Conservation (phyloP, 2,329 filamentous ascomycete species). For the Cytospora piceicola region DNA sequence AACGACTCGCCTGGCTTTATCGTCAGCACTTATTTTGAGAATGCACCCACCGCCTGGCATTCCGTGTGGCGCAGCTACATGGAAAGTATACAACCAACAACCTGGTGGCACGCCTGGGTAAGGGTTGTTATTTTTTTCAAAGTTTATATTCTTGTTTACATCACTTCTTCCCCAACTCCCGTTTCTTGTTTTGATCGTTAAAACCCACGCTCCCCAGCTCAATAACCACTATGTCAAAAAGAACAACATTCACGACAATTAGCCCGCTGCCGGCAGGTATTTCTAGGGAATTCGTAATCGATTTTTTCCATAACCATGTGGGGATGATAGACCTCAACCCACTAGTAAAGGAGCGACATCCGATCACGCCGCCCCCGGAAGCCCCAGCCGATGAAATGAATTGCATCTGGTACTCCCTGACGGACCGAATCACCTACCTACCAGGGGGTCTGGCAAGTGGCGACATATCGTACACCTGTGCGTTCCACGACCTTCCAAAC, state of each 20-base stretch:
- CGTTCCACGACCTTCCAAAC: conserved; percentile 73
- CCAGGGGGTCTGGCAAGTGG: conserved; percentile 67
- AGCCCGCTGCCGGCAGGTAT: conserved; percentile 75
- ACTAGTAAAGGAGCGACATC: conserved; percentile 72
- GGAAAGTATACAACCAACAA: conserved; percentile 12
- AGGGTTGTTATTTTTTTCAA: background rate
- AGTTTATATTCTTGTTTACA: background rate
- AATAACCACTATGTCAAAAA: conserved; percentile 63
- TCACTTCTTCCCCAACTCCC: background rate
- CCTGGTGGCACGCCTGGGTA: background rate
- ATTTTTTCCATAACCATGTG: conserved; percentile 75
- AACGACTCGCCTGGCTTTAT: background rate
- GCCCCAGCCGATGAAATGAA: conserved; percentile 72
- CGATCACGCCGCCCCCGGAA: conserved; percentile 68
- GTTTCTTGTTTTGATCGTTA: background rate
- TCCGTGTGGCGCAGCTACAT: conserved; percentile 15
- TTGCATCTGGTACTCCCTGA: conserved; percentile 78
- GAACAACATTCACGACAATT: conserved; percentile 74
- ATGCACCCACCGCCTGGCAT: conserved; percentile 16
- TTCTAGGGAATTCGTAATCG: conserved; percentile 70
- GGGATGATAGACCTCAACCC: conserved; percentile 91
- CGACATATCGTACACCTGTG: conserved; percentile 76
- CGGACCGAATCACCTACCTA: conserved; percentile 76
- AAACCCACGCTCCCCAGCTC: background rate
- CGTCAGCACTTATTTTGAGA: conserved; percentile 16